Evolutionary conservation across 176 grass and related monocot genomes (phyloP), one percentile per base, ranked within the genome.

Genomic region (Lolium perenne): DNA sequence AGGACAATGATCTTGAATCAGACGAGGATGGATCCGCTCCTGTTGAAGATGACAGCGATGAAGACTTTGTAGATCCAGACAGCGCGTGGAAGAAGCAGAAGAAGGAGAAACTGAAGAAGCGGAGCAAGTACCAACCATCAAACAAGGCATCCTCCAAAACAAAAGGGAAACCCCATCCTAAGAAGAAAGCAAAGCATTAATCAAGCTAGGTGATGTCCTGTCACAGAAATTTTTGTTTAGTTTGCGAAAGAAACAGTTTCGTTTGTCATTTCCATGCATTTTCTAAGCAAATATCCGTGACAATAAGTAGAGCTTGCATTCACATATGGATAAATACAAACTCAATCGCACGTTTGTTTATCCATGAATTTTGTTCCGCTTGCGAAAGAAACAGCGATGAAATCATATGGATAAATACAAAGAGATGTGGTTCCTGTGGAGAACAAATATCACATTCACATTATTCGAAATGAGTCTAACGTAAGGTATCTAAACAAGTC

Each of bases 151-250:
- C 82, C 9, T 83, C 78, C 7, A 92, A 76, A 77, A 93, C 83
- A 17, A 92, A 68, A 78, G 85, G 80, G 62, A 95, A 90, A 23
- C 76, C 77, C 17, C 85, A 51, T 75, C 85, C 63, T 47, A 91
- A 90, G 47, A 97, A 94, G 88, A 90, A 85, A 81, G 77, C 89
- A 5, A 97, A 91, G 29, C 86, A 79, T 74, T 90, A 49, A 59
- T 32, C 80, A 29, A 77, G 16, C 47, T 17, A 16, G 26, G 26
- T 29, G 26, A 29, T 29, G 26, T 29, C 8, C 11, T 38, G 20
- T 77, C 35, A 68, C 0, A 5, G 20, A 53, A 53, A 51, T 0
- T 45, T 83, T 50, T 85, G 40, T 59, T 81, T 43, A 25, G 14
- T 8, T 58, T 66, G 18, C 40, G 15, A 41, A 80, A 66, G 2